Conservation (phyloP, 2,329 filamentous ascomycete species). For the Trichophyton rubrum region DNA sequence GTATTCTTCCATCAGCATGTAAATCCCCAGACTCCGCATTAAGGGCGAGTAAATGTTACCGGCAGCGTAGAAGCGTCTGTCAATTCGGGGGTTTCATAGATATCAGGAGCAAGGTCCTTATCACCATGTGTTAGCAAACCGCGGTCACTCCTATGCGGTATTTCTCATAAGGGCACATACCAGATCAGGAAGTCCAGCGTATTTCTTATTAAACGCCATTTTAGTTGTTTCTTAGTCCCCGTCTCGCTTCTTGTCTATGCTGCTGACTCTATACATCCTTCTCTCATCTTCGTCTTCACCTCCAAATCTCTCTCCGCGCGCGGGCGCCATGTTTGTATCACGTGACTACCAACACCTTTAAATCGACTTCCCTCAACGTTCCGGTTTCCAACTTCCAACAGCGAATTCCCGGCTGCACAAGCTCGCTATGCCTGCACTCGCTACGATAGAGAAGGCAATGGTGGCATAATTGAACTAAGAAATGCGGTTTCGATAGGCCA, state of each 20-base stretch:
- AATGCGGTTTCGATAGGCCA: neutral
- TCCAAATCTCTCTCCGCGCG: neutral
- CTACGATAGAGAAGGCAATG: too few species aligned
- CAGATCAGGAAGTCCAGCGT: constrained; percentile 66
- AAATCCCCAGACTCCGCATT: neutral
- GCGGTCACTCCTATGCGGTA: constrained; percentile 4
- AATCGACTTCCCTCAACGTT: too few species aligned
- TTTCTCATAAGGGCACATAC: constrained; percentile 35
- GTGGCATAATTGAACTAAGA: neutral
- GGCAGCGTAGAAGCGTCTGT: constrained; percentile 77
- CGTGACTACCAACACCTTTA: too few species aligned
- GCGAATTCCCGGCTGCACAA: too few species aligned
- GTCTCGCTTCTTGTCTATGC: constrained; percentile 10
- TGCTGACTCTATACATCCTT: too few species aligned
- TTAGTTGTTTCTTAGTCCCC: constrained; percentile 6
- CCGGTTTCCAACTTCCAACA: too few species aligned
- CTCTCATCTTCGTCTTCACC: neutral
- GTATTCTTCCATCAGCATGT: neutral
- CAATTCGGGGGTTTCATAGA: constrained; percentile 91
- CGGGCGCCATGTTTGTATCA: neutral
- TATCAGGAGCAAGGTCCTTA: constrained; percentile 81
- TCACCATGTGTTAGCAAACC: constrained; percentile 8
- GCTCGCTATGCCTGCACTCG: too few species aligned
- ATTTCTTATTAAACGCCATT: constrained; percentile 71
- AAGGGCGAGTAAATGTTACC: constrained; percentile 35